A percentile compares a stretch with the other conserved stretches of the same genome.
Conservation (phyloP, 2,329 filamentous ascomycete species). For the Alternaria sp. region DNA sequence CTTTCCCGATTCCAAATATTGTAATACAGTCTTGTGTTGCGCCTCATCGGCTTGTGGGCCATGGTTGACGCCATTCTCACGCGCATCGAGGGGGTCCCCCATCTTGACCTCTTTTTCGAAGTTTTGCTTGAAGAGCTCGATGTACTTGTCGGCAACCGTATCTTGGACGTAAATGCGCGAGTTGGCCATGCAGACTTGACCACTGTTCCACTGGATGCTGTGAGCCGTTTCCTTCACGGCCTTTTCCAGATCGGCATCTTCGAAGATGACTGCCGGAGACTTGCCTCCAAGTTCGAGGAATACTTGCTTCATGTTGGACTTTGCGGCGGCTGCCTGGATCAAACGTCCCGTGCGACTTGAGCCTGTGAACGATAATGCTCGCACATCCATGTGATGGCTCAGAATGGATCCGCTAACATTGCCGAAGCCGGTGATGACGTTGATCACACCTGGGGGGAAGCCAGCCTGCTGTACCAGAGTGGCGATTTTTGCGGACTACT, state of each 20-base stretch:
- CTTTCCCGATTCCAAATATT: constrained; percentile 67
- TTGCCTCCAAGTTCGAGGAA: constrained; percentile 87
- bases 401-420: constrained; percentile 78
- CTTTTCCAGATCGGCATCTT: constrained; percentile 79
- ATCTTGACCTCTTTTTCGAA: constrained; percentile 33
- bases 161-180: constrained; percentile 65
- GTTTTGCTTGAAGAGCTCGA: constrained; percentile 49
- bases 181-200: constrained; percentile 67
- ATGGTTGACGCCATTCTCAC: constrained; percentile 73
- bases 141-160: constrained; percentile 55
- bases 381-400: constrained; percentile 79
- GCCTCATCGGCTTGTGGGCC: constrained; percentile 60
- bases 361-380: constrained; percentile 83
- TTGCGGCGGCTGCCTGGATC: constrained; percentile 73
- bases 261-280: constrained; percentile 82
- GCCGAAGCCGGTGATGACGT: constrained; percentile 80
- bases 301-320: constrained; percentile 83
- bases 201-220: constrained; percentile 62
- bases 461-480: constrained; percentile 79
- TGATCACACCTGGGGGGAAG: constrained; percentile 80
- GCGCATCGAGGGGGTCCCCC: constrained; percentile 69
- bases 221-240: constrained; percentile 62
- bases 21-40: constrained; percentile 57
- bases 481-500: constrained; percentile 77
- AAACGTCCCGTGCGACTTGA: constrained; percentile 86